Conservation (phyloP, 352 stramenopile genomes). For the Phytophthora uliginosa region DNA sequence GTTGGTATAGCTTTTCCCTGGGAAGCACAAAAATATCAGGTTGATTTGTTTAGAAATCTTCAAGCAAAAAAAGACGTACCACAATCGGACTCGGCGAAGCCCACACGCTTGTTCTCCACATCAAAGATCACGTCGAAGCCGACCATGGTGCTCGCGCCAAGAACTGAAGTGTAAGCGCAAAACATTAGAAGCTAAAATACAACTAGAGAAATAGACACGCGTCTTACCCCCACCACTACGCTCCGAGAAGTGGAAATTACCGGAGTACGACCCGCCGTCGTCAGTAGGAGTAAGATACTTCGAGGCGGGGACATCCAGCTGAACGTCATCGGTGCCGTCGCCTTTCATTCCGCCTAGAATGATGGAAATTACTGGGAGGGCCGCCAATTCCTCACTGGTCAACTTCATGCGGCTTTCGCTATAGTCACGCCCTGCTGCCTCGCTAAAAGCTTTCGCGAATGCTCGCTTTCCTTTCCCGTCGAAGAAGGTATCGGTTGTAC, state of each 20-base stretch:
- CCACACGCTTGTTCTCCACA: slow-evolving; percentile 74
- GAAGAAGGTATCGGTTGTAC: slow-evolving; percentile 90
- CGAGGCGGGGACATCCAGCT: slow-evolving; percentile 66
- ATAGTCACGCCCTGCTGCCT: slow-evolving; percentile 59
- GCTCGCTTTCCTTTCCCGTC: slow-evolving; percentile 47
- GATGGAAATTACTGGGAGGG: slow-evolving; percentile 75
- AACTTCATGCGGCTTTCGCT: slow-evolving; percentile 69
- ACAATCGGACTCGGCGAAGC: slow-evolving; percentile 81
- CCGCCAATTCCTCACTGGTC: slow-evolving; percentile 42
- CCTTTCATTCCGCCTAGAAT: slow-evolving; percentile 64
- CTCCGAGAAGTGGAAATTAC: slow-evolving; percentile 89
- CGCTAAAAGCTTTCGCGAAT: slow-evolving; percentile 67
- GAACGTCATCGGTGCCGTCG: slow-evolving; percentile 58
- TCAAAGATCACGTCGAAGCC: slow-evolving; percentile 91
- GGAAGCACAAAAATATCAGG: slow-evolving; percentile 10
- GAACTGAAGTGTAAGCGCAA: slow-evolving; percentile 45
- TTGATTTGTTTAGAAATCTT: not conserved
- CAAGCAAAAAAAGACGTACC: slow-evolving; percentile 40
- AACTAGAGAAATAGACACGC: not conserved
- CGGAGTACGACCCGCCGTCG: slow-evolving; percentile 62
- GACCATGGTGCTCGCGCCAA: slow-evolving; percentile 84
- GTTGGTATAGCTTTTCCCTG: slow-evolving; percentile 32
- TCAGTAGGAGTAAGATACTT: slow-evolving; percentile 75
- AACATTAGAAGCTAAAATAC: slow-evolving; percentile 11
- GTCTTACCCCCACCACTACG: slow-evolving; percentile 65